A percentile compares a stretch with the other conserved stretches of the same genome.
Evolutionary conservation across 106 monocot species (phyloP).

Genomic region (Dendrobium nobile): DNA sequence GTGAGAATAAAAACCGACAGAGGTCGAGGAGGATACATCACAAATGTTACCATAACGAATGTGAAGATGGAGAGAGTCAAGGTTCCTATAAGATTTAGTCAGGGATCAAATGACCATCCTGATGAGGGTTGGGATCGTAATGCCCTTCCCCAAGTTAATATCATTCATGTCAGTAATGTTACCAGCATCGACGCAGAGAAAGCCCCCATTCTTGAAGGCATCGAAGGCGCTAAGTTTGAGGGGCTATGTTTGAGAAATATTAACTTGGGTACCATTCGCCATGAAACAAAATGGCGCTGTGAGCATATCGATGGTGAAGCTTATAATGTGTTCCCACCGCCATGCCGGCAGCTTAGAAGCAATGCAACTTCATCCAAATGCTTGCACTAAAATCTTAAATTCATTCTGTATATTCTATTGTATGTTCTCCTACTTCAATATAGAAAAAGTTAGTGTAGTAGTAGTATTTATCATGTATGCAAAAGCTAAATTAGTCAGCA

Average conservation of each 20-base stretch:
- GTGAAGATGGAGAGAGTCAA: constrained; percentile 66
- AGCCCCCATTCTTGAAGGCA: constrained; percentile 55
- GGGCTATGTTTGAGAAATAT: constrained; percentile 61
- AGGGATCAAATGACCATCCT: constrained; percentile 76
- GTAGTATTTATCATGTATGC: not conserved
- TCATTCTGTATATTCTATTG: no score
- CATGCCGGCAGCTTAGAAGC: constrained; percentile 21
- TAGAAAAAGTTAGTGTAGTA: not conserved
- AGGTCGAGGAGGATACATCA: constrained; percentile 80
- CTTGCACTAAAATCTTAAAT: not conserved
- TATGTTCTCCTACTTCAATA: not conserved
- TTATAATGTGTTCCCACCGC: constrained; percentile 40
- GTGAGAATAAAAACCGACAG: constrained; percentile 70
- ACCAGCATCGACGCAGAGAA: constrained; percentile 32
- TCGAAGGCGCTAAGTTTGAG: constrained; percentile 50
- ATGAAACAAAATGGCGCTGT: constrained; percentile 45
- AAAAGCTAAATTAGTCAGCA: not conserved
- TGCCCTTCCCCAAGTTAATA: constrained; percentile 53
- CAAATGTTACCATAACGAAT: constrained; percentile 54
- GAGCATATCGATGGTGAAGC: constrained; percentile 57
- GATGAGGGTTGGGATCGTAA: constrained; percentile 52
- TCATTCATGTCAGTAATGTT: constrained; percentile 23
- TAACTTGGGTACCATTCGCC: constrained; percentile 30
- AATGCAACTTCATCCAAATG: constrained; percentile 35
- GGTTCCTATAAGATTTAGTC: constrained; percentile 70